Evolutionary conservation across 768 basidiomycete genomes (phyloP), one percentile per base, ranked within the genome.

Genomic region (Steccherinum ochraceum): DNA sequence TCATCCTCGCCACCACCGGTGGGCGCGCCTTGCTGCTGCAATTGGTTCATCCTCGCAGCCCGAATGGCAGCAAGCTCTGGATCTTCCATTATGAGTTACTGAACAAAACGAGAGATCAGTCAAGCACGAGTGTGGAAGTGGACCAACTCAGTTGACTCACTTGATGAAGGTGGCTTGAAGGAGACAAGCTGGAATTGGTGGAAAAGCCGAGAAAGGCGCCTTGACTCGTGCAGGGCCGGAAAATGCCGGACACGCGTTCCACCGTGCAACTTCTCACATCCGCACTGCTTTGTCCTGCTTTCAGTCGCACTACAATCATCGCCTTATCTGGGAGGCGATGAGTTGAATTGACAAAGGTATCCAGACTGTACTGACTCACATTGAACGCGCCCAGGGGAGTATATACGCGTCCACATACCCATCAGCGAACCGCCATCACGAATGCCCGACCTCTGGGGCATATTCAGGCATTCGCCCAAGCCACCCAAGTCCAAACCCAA

Each of bases 1-100:
- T 75, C 77, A 30, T 79, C 79, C 23, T 81, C 82, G 25, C 75
- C 77, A 35, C 52, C 62, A 4, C 56, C 46, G 0, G 39, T 16
- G 11, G 52, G 40, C 23, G 52, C 46, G 19, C 48, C 54, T 5
- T 53, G 51, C 42, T 64, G 59, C 52, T 73, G 68, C 10, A 74
- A 62, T 53, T 76, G 72, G 18, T 64, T 67, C 56, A 72, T 63
- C 39, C 72, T 61, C n/a, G 72, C 72, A 5, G 72, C 72, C 25
- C 74, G 69, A 51, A 75, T 71, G 1, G 72, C 72, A 13, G 70
- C 70, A 52, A 74, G 66, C 59, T 75, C 72, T 5, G 68, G 53
- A 57, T 74, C 72, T 10, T 61, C 65, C 61, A 64, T 62, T 23
- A 43, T 50, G 5, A 45, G 23, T 35, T 16, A 7, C 30, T 35